These are phyloP conservation scores for Alternaria solani DNA, from an alignment of 2,329 filamentous ascomycete species.

Conservation along the genomic window DNA sequence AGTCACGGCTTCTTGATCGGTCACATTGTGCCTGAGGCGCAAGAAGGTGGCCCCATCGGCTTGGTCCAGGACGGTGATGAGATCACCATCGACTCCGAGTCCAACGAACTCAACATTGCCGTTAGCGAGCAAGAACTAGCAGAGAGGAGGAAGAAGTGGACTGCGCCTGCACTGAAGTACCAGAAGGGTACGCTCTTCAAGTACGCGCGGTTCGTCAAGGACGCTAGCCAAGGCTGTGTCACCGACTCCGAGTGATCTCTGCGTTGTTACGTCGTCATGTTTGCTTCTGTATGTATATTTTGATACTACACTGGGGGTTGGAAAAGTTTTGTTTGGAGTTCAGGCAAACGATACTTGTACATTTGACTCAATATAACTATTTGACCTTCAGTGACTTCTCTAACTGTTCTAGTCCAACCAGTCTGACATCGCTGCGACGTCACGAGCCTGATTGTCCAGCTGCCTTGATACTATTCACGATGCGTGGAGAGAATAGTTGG, in stretches of 20 bases:
- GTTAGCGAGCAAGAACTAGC: constrained; percentile 70
- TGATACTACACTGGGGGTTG: neutral
- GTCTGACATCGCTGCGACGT: neutral
- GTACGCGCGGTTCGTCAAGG: constrained; percentile 64
- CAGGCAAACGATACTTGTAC: neutral
- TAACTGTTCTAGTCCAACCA: neutral
- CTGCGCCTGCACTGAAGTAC: constrained; percentile 65
- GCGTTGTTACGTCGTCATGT: neutral
- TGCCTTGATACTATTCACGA: neutral
- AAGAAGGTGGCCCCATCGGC: constrained; percentile 84
- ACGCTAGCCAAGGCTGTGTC: constrained; percentile 67
- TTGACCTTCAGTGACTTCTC: neutral
- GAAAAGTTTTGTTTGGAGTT: constrained; percentile 11
- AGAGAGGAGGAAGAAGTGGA: constrained; percentile 60
- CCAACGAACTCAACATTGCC: constrained; percentile 70
- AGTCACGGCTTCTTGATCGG: constrained; percentile 88
- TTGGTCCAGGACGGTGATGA: constrained; percentile 82
- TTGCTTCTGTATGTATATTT: constrained; percentile 3
- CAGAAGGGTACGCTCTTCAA: constrained; percentile 67
- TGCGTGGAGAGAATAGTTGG: neutral
- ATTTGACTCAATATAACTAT: neutral
- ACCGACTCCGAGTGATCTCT: constrained; percentile 56
- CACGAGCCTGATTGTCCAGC: neutral
- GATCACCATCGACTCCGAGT: constrained; percentile 83
- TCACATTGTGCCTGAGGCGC: constrained; percentile 86